Percentiles rank a stretch among this genome's conserved stretches.
These are phyloP conservation scores for Cercophora newfieldiana DNA, from an alignment of 495 filamentous ascomycete species.

Conservation along the genomic window DNA sequence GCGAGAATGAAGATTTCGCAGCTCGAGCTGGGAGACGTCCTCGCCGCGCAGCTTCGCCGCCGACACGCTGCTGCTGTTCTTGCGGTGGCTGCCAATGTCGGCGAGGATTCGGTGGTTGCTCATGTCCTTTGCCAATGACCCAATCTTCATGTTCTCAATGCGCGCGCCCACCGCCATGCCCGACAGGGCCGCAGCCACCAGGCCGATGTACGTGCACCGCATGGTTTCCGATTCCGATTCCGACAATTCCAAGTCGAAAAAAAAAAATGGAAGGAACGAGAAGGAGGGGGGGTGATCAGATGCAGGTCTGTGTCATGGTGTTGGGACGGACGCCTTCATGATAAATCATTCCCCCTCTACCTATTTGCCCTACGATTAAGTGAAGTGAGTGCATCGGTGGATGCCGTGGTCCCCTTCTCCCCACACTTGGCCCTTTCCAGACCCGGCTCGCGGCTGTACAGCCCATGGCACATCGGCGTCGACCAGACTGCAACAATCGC, in stretches of 20 bases:
- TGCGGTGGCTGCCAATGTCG: constrained; percentile 4
- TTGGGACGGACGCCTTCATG: not conserved
- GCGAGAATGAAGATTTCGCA: constrained; percentile 4
- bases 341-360: not conserved
- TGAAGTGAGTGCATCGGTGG: no score
- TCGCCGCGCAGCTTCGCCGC: not conserved
- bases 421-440: constrained; percentile 1
- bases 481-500: no score
- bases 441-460: not conserved
- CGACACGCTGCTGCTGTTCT: constrained; percentile 1
- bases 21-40: constrained; percentile 13
- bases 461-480: not conserved
- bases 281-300: not conserved
- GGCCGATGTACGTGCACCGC: constrained; percentile 23
- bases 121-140: not conserved
- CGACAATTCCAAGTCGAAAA: not conserved
- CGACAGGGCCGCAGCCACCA: constrained; percentile 27
- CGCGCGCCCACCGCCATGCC: constrained; percentile 18
- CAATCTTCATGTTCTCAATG: constrained; percentile 1
- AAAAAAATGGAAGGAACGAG: not conserved
- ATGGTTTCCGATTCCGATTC: constrained; percentile 11
- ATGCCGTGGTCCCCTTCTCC: not conserved
- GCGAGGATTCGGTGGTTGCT: not conserved
- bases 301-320: constrained; percentile 1
- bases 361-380: no score